Conservation (phyloP, 2,329 filamentous ascomycete species). For the Pseudogymnoascus sp. region DNA sequence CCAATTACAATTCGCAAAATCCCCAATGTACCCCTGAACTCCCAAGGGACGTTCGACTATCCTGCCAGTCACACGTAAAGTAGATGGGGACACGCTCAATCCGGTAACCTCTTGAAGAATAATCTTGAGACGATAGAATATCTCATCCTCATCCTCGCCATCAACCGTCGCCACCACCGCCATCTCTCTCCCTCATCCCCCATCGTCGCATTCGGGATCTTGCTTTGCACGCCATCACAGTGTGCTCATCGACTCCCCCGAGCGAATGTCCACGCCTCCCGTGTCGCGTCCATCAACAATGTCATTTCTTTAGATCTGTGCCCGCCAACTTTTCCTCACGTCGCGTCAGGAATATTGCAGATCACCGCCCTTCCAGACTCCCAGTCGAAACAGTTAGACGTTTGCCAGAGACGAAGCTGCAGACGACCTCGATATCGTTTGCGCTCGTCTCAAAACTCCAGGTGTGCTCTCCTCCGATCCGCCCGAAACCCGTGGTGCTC, state of each 20-base stretch:
- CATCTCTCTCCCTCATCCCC: background rate
- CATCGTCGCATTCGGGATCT: background rate
- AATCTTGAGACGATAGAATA: background rate
- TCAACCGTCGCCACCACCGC: background rate
- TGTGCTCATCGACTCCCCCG: conserved; percentile 21
- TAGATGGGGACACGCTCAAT: conserved; percentile 2
- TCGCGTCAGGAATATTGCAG: conserved; percentile 9
- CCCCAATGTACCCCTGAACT: conserved; percentile 4
- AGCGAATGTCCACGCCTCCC: conserved; percentile 21
- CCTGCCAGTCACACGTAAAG: conserved; percentile 6
- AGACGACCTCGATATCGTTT: conserved; percentile 53
- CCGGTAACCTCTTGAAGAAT: background rate
- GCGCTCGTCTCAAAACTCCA: conserved; percentile 54
- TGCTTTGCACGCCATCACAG: conserved; percentile 15
- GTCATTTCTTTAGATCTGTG: conserved; percentile 25
- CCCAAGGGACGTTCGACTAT: background rate
- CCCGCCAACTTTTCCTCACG: conserved; percentile 12
- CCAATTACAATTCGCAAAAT: conserved; percentile 5
- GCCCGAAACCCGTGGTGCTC: background rate
- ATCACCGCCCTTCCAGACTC: conserved; percentile 8
- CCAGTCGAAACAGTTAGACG: conserved; percentile 14
- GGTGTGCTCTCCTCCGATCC: conserved; percentile 26
- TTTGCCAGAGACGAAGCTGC: conserved; percentile 40
- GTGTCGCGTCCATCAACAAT: conserved; percentile 19
- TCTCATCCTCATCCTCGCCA: background rate